A percentile compares a stretch with the other conserved stretches of the same genome.
Conservation (phyloP, 257 asterid species). For the Solanum bukasovii region DNA sequence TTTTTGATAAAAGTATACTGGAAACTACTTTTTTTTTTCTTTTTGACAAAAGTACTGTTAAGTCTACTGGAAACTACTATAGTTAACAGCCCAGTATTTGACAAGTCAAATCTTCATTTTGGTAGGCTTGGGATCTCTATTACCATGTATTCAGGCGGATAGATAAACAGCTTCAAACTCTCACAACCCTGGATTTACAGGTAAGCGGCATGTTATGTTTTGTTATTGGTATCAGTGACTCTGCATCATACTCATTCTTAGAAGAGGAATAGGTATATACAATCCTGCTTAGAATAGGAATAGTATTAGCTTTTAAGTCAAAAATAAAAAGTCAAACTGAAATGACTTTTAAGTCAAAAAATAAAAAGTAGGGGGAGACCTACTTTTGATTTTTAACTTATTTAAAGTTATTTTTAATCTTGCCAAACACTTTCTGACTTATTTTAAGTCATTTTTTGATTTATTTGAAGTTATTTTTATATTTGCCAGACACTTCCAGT, state of each 20-base stretch:
- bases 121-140: conserved; percentile 98
- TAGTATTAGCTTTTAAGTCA: too few species aligned
- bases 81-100: neutral
- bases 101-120: neutral
- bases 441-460: too few species aligned
- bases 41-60: neutral
- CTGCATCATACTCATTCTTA: neutral
- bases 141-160: conserved; percentile 91
- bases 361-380: neutral
- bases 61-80: neutral
- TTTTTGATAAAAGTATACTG: neutral
- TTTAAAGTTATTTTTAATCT: neutral
- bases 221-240: neutral
- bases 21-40: neutral
- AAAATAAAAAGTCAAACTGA: neutral
- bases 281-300: neutral
- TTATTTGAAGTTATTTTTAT: neutral
- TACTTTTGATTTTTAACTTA: neutral
- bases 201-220: conserved; percentile 27
- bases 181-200: conserved; percentile 96
- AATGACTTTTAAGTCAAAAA: neutral
- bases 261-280: neutral
- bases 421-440: neutral
- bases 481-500: neutral
- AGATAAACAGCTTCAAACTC: conserved; percentile 91